phyloP scores from a whole-genome alignment of 1,139 yeast genomes.

The Sugiyamaella paludigena region DNA sequence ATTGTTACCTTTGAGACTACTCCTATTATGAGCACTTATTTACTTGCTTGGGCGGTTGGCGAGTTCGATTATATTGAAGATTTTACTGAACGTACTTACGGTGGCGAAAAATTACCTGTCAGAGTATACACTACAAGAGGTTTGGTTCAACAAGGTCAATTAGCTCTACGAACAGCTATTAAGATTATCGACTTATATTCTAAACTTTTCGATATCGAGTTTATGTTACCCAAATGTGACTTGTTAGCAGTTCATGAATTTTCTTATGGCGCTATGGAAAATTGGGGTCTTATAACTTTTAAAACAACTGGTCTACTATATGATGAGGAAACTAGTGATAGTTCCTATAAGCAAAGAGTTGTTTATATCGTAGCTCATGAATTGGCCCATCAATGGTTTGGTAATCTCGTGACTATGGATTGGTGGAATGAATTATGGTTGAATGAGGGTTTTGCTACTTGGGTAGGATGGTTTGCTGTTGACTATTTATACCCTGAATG shows the following conservation, averaged over 20 bases:
- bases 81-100: constrained; percentile 40
- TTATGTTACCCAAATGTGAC: constrained; percentile 72
- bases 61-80: constrained; percentile 68
- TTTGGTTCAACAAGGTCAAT: constrained; percentile 57
- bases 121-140: constrained; percentile 72
- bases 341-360: constrained; percentile 58
- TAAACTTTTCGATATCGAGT: constrained; percentile 59
- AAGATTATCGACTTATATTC: constrained; percentile 67
- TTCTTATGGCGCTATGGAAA: constrained; percentile 81
- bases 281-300: constrained; percentile 74
- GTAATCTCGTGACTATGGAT: constrained; percentile 78
- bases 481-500: constrained; percentile 67
- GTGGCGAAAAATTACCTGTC: constrained; percentile 59
- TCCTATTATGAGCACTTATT: constrained; percentile 72
- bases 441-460: constrained; percentile 81
- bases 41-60: constrained; percentile 75
- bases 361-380: constrained; percentile 81
- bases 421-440: constrained; percentile 88
- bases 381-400: constrained; percentile 84
- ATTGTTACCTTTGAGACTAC: constrained; percentile 52
- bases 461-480: constrained; percentile 71
- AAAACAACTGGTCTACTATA: constrained; percentile 65
- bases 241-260: constrained; percentile 73
- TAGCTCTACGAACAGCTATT: constrained; percentile 65
- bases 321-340: constrained; percentile 55